Percentiles rank a stretch among this genome's conserved stretches.
These are phyloP conservation scores for Ceratocystiopsis sp. DNA, from an alignment of 2,329 filamentous ascomycete genomes.

Conservation along the genomic window DNA sequence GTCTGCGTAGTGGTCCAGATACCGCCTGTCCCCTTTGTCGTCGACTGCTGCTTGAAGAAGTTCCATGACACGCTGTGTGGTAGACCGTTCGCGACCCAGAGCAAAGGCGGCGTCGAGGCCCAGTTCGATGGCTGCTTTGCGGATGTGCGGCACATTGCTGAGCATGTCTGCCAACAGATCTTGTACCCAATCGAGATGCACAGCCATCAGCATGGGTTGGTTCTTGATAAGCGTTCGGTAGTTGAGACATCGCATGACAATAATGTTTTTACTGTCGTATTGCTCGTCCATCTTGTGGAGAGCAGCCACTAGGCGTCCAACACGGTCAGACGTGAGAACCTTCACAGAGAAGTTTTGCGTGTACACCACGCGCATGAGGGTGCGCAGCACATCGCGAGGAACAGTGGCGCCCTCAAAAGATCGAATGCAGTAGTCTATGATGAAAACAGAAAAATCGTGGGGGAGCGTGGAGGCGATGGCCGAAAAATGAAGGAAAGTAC, in stretches of 20 bases:
- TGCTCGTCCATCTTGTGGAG: slow-evolving; percentile 58
- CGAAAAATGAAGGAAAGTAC: slow-evolving; percentile 58
- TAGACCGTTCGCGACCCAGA: slow-evolving; percentile 50
- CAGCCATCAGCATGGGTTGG: slow-evolving; percentile 50
- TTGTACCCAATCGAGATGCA: slow-evolving; percentile 61
- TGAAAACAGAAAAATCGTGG: slow-evolving; percentile 61
- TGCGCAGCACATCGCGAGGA: slow-evolving; percentile 63
- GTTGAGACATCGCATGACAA: slow-evolving; percentile 59
- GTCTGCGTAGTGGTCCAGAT: slow-evolving; percentile 51
- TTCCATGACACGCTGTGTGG: slow-evolving; percentile 50
- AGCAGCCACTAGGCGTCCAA: slow-evolving; percentile 51
- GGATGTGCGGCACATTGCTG: slow-evolving; percentile 60
- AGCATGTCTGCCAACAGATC: slow-evolving; percentile 72
- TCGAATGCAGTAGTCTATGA: slow-evolving; percentile 65
- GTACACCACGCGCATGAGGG: slow-evolving; percentile 64
- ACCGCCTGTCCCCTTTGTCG: slow-evolving; percentile 40
- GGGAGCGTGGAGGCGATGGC: slow-evolving; percentile 54
- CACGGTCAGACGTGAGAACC: slow-evolving; percentile 55
- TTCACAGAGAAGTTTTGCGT: slow-evolving; percentile 63
- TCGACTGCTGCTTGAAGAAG: slow-evolving; percentile 42
- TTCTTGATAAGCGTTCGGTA: slow-evolving; percentile 60
- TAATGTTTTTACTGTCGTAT: slow-evolving; percentile 58
- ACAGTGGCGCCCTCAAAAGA: slow-evolving; percentile 50
- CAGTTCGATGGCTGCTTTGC: slow-evolving; percentile 54
- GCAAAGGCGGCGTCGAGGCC: slow-evolving; percentile 53